A percentile compares a stretch with the other conserved stretches of the same genome.
Conservation (phyloP, 331 rosid species). For the Quercus phellos region DNA sequence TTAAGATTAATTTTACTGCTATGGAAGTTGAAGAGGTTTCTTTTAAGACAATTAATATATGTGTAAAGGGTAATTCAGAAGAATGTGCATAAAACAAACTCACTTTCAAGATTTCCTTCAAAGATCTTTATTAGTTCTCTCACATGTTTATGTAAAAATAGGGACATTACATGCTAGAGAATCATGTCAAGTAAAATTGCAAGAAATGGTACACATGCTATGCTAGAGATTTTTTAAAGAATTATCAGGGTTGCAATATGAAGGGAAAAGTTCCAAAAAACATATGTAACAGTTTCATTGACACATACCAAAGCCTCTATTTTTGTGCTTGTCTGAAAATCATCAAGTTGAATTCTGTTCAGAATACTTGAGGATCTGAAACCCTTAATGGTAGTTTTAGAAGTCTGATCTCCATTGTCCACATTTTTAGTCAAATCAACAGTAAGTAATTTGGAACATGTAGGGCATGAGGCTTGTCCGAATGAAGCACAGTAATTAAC, state of each 20-base stretch:
- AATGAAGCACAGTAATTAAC: constrained; percentile 54
- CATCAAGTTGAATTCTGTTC: constrained; percentile 68
- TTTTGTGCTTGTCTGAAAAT: constrained; percentile 92
- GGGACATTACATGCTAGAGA: neutral
- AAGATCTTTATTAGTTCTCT: neutral
- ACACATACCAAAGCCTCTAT: constrained; percentile 91
- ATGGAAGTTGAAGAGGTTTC: neutral
- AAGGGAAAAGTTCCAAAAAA: too few relatives aligned
- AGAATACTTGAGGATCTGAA: constrained; percentile 80
- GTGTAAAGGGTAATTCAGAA: neutral
- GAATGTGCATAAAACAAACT: neutral
- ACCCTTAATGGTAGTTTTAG: constrained; percentile 67
- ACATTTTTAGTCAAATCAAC: constrained; percentile 56
- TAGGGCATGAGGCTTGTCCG: constrained; percentile 68
- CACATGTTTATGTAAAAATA: neutral
- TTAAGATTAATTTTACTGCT: neutral
- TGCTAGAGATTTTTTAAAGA: neutral
- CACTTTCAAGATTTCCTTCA: neutral
- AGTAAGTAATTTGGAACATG: constrained; percentile 72
- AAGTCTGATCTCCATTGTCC: constrained; percentile 31
- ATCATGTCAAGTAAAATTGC: neutral
- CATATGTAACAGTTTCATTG: neutral
- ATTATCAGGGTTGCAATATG: neutral
- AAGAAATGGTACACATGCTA: too few relatives aligned
- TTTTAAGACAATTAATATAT: neutral